A percentile compares a stretch with the other conserved stretches of the same genome.
These are phyloP conservation scores for Neurospora sp. DNA, from an alignment of 495 filamentous ascomycete genomes.

Conservation along the genomic window DNA sequence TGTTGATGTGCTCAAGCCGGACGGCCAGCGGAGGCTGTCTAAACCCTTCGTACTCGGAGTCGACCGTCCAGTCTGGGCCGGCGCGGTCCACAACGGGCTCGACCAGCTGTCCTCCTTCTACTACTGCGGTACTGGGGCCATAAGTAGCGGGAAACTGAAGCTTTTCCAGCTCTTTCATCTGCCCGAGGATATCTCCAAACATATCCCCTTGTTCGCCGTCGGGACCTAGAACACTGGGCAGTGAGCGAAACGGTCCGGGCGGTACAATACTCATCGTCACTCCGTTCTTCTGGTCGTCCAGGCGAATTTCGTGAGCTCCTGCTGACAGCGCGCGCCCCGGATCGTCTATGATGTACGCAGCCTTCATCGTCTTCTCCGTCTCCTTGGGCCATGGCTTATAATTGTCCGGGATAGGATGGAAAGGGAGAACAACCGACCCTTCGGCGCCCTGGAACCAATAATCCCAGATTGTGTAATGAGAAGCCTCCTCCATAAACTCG, in stretches of 20 bases:
- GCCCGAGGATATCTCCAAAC: not conserved
- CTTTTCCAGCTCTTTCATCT: not conserved
- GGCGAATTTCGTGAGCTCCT: not conserved
- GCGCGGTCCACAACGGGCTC: not conserved
- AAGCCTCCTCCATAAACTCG: not conserved
- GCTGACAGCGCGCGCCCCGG: not conserved
- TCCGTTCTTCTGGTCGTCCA: not conserved
- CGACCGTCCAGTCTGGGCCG: constrained; percentile 11
- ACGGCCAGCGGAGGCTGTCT: constrained; percentile 15
- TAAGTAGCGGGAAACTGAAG: not conserved
- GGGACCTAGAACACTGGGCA: not conserved
- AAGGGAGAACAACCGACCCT: not conserved
- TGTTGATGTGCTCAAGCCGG: constrained; percentile 14
- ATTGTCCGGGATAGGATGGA: not conserved
- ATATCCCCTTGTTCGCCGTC: not conserved
- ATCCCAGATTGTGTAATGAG: constrained; percentile 1
- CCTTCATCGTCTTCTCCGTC: not conserved
- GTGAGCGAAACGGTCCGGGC: not conserved
- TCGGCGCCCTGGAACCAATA: not conserved
- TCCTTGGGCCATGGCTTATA: not conserved
- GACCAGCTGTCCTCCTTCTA: not conserved
- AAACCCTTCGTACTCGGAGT: constrained; percentile 11
- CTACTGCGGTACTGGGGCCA: not conserved
- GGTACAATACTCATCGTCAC: not conserved
- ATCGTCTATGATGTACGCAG: not conserved